These are phyloP conservation scores for Aspergillus udagawae DNA, from an alignment of 2,329 filamentous ascomycete genomes.

Conservation along the genomic window DNA sequence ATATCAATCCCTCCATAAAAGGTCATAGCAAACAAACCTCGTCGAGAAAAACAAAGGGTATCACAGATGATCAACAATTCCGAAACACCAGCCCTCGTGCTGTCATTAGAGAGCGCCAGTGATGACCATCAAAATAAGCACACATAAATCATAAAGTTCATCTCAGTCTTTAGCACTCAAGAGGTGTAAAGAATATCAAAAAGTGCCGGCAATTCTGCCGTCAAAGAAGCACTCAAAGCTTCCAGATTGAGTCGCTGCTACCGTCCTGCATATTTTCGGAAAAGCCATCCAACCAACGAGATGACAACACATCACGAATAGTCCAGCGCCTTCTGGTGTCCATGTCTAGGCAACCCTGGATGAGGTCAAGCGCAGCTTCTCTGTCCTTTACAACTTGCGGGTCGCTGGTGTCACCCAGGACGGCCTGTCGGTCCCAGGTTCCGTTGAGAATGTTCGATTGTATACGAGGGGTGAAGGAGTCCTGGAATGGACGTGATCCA, in stretches of 20 bases:
- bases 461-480: conserved; percentile 56
- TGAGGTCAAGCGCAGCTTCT: conserved; percentile 52
- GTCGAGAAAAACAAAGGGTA: conserved; percentile 23
- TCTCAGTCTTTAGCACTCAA: not conserved
- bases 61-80: conserved; percentile 24
- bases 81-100: conserved; percentile 21
- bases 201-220: not conserved
- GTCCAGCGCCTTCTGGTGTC: conserved; percentile 54
- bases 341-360: conserved; percentile 58
- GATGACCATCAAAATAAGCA: conserved; percentile 14
- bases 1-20: not conserved
- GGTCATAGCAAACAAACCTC: conserved; percentile 1
- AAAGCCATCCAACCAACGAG: conserved; percentile 51
- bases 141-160: conserved; percentile 4
- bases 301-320: conserved; percentile 53
- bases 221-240: conserved; percentile 24
- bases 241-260: conserved; percentile 32
- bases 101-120: conserved; percentile 14
- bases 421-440: conserved; percentile 52
- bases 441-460: conserved; percentile 57
- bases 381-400: conserved; percentile 38
- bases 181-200: conserved; percentile 1
- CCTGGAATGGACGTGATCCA: conserved; percentile 59
- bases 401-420: conserved; percentile 43
- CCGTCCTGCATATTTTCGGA: conserved; percentile 28